Conservation (phyloP, 192 early-diverging fungal species). For the Diversispora eburnea region DNA sequence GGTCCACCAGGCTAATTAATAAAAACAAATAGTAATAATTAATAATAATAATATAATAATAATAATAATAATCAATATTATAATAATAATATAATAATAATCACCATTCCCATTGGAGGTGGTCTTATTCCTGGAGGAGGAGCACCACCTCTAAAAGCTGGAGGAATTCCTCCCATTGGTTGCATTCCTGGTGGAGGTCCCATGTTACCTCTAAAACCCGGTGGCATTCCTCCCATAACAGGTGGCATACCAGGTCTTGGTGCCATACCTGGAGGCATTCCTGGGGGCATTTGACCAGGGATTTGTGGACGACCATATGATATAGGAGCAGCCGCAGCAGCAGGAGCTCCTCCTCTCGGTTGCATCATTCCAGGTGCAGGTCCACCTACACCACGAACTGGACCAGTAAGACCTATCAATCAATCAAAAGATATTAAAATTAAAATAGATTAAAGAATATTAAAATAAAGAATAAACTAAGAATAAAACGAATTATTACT, state of each 20-base stretch:
- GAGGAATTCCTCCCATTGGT: slow-evolving; percentile 49
- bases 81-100: background rate
- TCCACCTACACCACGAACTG: slow-evolving; percentile 94
- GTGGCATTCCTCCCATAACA: slow-evolving; percentile 30
- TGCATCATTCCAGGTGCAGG: slow-evolving; percentile 88
- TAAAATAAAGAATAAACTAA: background rate
- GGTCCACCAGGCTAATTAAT: slow-evolving; percentile 26
- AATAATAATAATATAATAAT: background rate
- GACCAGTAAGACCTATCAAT: slow-evolving; percentile 68
- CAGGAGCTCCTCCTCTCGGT: slow-evolving; percentile 64
- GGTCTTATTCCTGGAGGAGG: slow-evolving; percentile 63
- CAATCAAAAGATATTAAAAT: too few species aligned
- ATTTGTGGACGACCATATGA: slow-evolving; percentile 68
- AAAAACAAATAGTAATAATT: background rate
- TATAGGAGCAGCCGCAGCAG: slow-evolving; percentile 68
- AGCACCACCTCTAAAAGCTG: slow-evolving; percentile 41
- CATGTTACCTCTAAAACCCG: slow-evolving; percentile 53
- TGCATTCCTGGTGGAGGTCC: slow-evolving; percentile 59
- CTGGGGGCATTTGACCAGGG: slow-evolving; percentile 54
- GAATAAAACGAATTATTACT: background rate
- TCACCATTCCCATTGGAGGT: slow-evolving; percentile 32
- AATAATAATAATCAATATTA: background rate
- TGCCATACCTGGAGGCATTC: slow-evolving; percentile 47
- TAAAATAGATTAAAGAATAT: background rate
- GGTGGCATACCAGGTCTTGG: slow-evolving; percentile 29